phyloP scores from a whole-genome alignment of 2,329 filamentous ascomycete species.

The Ophiostoma ulmi region DNA sequence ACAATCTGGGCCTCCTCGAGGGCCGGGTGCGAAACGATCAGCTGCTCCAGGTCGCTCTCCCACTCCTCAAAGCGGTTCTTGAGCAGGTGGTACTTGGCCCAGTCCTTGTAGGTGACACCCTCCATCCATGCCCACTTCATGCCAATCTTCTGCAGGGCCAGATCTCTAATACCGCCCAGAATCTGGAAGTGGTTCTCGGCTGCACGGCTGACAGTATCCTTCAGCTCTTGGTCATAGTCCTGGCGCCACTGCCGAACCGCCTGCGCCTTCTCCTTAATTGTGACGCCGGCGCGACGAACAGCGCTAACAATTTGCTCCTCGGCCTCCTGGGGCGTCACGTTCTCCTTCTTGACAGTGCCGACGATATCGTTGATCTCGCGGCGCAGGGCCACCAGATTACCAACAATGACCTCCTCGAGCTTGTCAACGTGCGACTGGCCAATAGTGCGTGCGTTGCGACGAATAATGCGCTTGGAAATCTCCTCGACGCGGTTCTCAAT shows the following conservation, averaged over 20 bases:
- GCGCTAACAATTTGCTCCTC: slow-evolving; percentile 43
- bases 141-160: slow-evolving; percentile 85
- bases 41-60: slow-evolving; percentile 72
- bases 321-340: slow-evolving; percentile 32
- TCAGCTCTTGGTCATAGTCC: slow-evolving; percentile 64
- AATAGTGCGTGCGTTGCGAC: slow-evolving; percentile 58
- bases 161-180: slow-evolving; percentile 72
- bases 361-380: slow-evolving; percentile 59
- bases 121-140: slow-evolving; percentile 97
- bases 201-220: slow-evolving; percentile 62
- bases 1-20: slow-evolving; percentile 64
- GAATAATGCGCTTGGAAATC: slow-evolving; percentile 51
- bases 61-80: slow-evolving; percentile 79
- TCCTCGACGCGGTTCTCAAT: slow-evolving; percentile 67
- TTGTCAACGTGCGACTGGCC: slow-evolving; percentile 63
- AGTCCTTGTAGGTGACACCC: slow-evolving; percentile 92
- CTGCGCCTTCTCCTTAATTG: slow-evolving; percentile 72
- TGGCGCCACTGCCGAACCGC: slow-evolving; percentile 71
- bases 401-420: slow-evolving; percentile 61
- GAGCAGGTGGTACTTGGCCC: slow-evolving; percentile 88
- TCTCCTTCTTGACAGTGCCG: slow-evolving; percentile 47
- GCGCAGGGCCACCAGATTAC: slow-evolving; percentile 50
- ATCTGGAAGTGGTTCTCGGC: slow-evolving; percentile 78
- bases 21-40: slow-evolving; percentile 68
- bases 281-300: slow-evolving; percentile 63